A percentile compares a stretch with the other conserved stretches of the same genome.
phyloP scores from a whole-genome alignment of 2,329 filamentous ascomycete species.

The Rhytidhysteron rufulum region DNA sequence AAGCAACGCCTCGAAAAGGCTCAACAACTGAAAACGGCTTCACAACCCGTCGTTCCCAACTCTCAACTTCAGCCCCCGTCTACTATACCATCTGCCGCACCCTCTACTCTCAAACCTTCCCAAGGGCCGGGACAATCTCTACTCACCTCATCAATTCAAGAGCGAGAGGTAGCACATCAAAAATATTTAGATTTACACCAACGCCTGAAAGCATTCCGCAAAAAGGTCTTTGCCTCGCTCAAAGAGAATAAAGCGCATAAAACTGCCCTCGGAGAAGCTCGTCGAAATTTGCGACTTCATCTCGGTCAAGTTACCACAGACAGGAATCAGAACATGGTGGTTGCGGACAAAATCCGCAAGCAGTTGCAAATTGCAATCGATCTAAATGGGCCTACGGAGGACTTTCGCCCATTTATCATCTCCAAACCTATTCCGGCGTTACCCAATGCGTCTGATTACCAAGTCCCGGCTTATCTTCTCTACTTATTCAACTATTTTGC shows the following conservation, averaged over 20 bases:
- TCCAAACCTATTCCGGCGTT: slow-evolving; percentile 25
- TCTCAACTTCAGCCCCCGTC: not conserved
- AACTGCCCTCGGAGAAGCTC: slow-evolving; percentile 28
- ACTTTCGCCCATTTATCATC: slow-evolving; percentile 34
- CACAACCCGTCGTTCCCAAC: slow-evolving; percentile 1
- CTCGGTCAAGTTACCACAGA: slow-evolving; percentile 32
- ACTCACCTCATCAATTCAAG: slow-evolving; percentile 10
- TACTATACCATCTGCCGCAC: not conserved
- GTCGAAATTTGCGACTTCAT: slow-evolving; percentile 26
- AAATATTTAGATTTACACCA: slow-evolving; percentile 34
- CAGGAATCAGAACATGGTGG: slow-evolving; percentile 20
- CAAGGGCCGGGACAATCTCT: slow-evolving; percentile 4
- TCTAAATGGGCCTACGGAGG: slow-evolving; percentile 25
- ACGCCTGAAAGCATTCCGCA: slow-evolving; percentile 34
- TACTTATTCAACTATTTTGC: slow-evolving; percentile 74
- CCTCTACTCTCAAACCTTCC: not conserved
- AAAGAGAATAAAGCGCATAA: slow-evolving; percentile 21
- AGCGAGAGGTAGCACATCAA: slow-evolving; percentile 26
- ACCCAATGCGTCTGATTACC: slow-evolving; percentile 24
- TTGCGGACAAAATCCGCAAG: slow-evolving; percentile 1
- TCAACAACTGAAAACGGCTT: slow-evolving; percentile 2
- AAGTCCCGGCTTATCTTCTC: slow-evolving; percentile 48
- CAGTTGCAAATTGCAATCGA: slow-evolving; percentile 20
- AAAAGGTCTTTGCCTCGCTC: slow-evolving; percentile 21
- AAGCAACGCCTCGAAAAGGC: slow-evolving; percentile 17